These are phyloP conservation scores for Trametes hirsuta DNA, from an alignment of 1,284 basidiomycete species.

Conservation along the genomic window DNA sequence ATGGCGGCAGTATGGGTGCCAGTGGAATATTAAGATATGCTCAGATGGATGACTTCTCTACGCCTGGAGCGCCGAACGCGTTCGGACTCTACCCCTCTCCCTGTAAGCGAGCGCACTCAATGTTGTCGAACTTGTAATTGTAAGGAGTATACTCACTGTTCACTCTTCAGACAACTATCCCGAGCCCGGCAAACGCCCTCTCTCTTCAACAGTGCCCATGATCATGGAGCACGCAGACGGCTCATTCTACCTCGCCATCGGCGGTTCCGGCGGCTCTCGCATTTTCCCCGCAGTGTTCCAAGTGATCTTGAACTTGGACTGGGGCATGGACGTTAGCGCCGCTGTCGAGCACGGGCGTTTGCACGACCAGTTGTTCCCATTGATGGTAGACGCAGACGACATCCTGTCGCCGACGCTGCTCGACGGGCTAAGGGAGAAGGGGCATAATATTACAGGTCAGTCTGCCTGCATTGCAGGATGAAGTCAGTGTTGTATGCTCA, in stretches of 20 bases:
- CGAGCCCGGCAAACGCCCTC: slow-evolving; percentile 81
- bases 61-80: slow-evolving; percentile 77
- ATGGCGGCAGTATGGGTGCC: not conserved
- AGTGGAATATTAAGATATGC: not conserved
- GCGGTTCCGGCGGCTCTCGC: slow-evolving; percentile 86
- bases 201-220: slow-evolving; percentile 83
- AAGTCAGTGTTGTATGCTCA: not conserved
- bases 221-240: slow-evolving; percentile 80
- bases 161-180: slow-evolving; percentile 78
- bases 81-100: slow-evolving; percentile 88
- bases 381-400: slow-evolving; percentile 64
- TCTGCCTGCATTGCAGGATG: not conserved
- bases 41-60: slow-evolving; percentile 88
- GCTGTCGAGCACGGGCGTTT: slow-evolving; percentile 88
- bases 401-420: slow-evolving; percentile 59
- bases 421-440: slow-evolving; percentile 57
- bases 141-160: not conserved
- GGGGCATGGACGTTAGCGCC: slow-evolving; percentile 77
- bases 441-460: slow-evolving; percentile 76
- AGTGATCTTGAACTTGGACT: slow-evolving; percentile 78
- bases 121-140: not conserved
- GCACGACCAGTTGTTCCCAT: slow-evolving; percentile 90
- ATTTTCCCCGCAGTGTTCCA: slow-evolving; percentile 87
- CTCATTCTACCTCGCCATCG: slow-evolving; percentile 72
- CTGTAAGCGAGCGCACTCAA: slow-evolving; percentile 49